A percentile compares a stretch with the other conserved stretches of the same genome.
phyloP scores from a whole-genome alignment of 2,329 filamentous ascomycete species.

The Hypocrella siamensis region DNA sequence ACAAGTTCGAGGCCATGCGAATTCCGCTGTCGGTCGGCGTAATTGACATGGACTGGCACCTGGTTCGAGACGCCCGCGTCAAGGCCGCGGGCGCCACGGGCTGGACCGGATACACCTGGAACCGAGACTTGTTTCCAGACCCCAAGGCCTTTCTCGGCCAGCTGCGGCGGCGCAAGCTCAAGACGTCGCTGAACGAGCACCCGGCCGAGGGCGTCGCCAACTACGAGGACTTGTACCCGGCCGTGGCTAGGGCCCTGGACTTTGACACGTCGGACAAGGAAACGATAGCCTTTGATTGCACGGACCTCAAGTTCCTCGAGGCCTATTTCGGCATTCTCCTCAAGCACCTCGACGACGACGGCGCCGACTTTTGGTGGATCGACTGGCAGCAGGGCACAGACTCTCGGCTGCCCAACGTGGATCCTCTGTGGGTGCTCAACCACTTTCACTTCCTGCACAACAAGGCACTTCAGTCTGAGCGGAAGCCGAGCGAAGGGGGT shows the following conservation, averaged over 20 bases:
- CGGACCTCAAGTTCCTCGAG: constrained; percentile 35
- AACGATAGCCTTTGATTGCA: constrained; percentile 40
- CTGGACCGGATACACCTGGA: constrained; percentile 8
- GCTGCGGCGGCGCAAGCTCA: constrained; percentile 35
- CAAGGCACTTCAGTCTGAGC: constrained; percentile 15
- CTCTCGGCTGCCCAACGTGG: constrained; percentile 39
- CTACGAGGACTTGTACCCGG: constrained; percentile 39
- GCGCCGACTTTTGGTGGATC: constrained; percentile 51
- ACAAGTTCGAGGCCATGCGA: constrained; percentile 30
- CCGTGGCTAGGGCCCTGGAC: constrained; percentile 34
- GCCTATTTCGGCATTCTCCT: constrained; percentile 44
- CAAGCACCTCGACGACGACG: constrained; percentile 35
- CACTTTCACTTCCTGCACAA: constrained; percentile 47
- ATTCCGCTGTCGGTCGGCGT: constrained; percentile 45
- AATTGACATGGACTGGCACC: constrained; percentile 53
- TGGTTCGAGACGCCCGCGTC: constrained; percentile 30
- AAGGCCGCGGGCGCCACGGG: constrained; percentile 35
- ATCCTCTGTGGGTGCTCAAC: constrained; percentile 50
- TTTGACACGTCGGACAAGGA: constrained; percentile 32
- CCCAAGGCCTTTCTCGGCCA: constrained; percentile 33
- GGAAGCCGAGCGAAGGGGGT: constrained; percentile 9
- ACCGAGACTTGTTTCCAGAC: constrained; percentile 31
- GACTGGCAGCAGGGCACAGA: constrained; percentile 50
- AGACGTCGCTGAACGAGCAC: constrained; percentile 44
- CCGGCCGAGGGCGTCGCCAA: constrained; percentile 41